Evolutionary conservation across 805 yeast species (phyloP), one percentile per base, ranked within the genome.

Genomic region (Saturnispora diversa): DNA sequence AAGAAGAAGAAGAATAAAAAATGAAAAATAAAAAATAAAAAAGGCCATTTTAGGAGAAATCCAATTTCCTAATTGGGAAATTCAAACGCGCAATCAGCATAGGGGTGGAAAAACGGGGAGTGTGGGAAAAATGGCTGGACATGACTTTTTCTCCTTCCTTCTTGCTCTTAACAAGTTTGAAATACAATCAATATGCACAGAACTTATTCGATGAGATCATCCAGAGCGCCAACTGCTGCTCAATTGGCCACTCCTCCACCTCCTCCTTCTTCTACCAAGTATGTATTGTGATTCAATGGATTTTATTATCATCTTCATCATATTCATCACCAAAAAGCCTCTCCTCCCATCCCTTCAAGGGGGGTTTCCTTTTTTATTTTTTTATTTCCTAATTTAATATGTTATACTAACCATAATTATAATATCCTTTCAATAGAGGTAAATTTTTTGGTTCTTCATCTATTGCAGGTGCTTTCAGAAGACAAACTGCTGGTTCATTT

Each of bases 201-300:
- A 80, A 90, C 98, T 37, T 92, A 92, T 69, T 90, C 98, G 26
- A 74, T 90, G 67, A 87, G 98, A 77, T 80, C 87, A 55, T 64
- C 81, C 42, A 84, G 95, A 66, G 97, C 97, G 29, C 98, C 98
- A 47, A 88, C 98, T 43, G 97, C 97, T 45, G 77, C 95, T 51
- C 96, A 90, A 68, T 66, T 90, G 66, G 97, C 97, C 25, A 90
- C 94, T 42, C 97, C 97, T 35, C 97, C 97, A 50, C 80, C 95
- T 31, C 80, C 94, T 35, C 79, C 96, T 24, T 69, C 95, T 40
- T 83, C 97, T 56, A 86, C 86, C 70, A 56, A 72, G 52, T 51
- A 47, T 37, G 54, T 52, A 40, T 28, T 23, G 13, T 17, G 9
- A n/a, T 15, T n/a, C n/a, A n/a, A n/a, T n/a, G n/a, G n/a, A n/a